A percentile compares a stretch with the other conserved stretches of the same genome.
Conservation (phyloP, 2,329 filamentous ascomycete species). For the Phymatotrichopsis omnivora region DNA sequence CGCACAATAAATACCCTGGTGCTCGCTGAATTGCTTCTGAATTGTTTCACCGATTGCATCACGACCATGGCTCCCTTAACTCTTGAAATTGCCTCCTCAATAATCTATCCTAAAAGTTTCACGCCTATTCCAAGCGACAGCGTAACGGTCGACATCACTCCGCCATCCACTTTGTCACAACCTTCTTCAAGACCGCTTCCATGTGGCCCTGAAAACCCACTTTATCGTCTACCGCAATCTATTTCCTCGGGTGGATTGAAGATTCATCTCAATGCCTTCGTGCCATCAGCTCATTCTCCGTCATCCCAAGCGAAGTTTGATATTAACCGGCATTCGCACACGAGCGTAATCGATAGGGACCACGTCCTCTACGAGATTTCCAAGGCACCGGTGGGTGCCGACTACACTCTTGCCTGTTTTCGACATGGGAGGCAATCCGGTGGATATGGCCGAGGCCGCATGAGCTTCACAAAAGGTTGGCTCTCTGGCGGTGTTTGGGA, state of each 20-base stretch:
- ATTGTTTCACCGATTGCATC: too few relatives aligned
- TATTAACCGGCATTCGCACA: slow-evolving; percentile 16
- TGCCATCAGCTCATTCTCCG: slow-evolving; percentile 1
- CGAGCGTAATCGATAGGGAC: slow-evolving; percentile 23
- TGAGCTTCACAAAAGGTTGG: slow-evolving; percentile 23
- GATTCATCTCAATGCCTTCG: slow-evolving; percentile 23
- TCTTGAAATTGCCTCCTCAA: slow-evolving; percentile 24
- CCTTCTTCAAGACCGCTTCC: slow-evolving; percentile 5
- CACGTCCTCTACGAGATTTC: slow-evolving; percentile 25
- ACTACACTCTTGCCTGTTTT: slow-evolving; percentile 22
- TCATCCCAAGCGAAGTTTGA: slow-evolving; percentile 12
- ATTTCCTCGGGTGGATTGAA: slow-evolving; percentile 25
- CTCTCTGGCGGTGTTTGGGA: slow-evolving; percentile 25
- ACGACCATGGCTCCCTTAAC: slow-evolving; percentile 14
- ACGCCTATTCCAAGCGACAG: slow-evolving; percentile 7
- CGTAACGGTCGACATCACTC: slow-evolving; percentile 22
- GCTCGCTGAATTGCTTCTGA: too few relatives aligned
- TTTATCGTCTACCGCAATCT: slow-evolving; percentile 26
- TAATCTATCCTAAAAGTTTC: slow-evolving; percentile 19
- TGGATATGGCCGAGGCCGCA: slow-evolving; percentile 18
- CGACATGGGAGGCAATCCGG: slow-evolving; percentile 17
- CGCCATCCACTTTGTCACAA: slow-evolving; percentile 11
- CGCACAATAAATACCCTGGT: too few relatives aligned
- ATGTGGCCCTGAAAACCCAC: slow-evolving; percentile 22
- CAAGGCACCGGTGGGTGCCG: slow-evolving; percentile 21